Evolutionary conservation across 2,329 filamentous ascomycete genomes (phyloP), one percentile per base, ranked within the genome.

Genomic region (Aspergillus awamori): DNA sequence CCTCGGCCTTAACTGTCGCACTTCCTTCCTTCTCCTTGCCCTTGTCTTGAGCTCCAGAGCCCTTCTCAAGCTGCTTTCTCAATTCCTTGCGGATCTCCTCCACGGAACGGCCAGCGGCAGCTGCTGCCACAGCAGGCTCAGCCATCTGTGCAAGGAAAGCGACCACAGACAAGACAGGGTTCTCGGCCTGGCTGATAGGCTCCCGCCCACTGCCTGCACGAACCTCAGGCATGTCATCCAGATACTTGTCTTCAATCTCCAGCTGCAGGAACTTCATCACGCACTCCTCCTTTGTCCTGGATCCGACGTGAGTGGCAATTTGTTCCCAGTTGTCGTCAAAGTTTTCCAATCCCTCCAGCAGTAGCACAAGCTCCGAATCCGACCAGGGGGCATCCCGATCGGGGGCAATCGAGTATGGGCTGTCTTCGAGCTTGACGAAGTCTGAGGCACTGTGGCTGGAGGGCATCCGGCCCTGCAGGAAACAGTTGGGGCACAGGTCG

Each of bases 271-370:
- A 99, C 75, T 97, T 95, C 69, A 98, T 84, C 15, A 98, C 94
- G 75, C 95, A 99, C 79, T 99, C 94, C 76, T 99, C 96, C 57
- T 92, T 86, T 1, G 93, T 97, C 62, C 94, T 89, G 2, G 92
- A 96, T 53, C 91, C 91, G 47, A 99, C 95, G 72, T 97, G 91
- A 65, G 94, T 92, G 1, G 96, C 89, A 67, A 99, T 93, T 70
- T 92, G 87, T 60, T 91, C 89, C 95, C 95, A 99, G 78, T 98
- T 92, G 63, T 98, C 94, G 66, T 98, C 94, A 70, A 94, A 97
- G 69, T 90, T 86, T 79, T 99, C 95, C 53, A 99, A 82, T 8
- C 87, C 96, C 76, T 99, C 95, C 6, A 99, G 84, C 39, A 99
- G 84, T 53, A 93, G 84, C n/a, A 99, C 82, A 13, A 92, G 86